A percentile compares a stretch with the other conserved stretches of the same genome.
phyloP scores from a whole-genome alignment of 805 yeast genomes.

The Candida namnaoensis region DNA sequence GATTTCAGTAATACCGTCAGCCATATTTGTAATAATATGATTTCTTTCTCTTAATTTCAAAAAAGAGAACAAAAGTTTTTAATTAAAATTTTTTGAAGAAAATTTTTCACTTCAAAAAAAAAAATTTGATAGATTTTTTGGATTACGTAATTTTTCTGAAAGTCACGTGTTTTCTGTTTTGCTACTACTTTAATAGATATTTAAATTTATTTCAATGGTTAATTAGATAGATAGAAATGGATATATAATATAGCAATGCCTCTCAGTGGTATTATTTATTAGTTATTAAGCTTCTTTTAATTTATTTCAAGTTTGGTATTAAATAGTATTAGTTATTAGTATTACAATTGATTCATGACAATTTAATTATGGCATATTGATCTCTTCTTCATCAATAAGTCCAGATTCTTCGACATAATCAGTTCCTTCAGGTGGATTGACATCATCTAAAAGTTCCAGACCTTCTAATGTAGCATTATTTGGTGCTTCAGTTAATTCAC shows the following conservation, averaged over 20 bases:
- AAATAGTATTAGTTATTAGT: no score
- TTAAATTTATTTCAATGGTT: no score
- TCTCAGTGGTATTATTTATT: no score
- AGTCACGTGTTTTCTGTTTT: no score
- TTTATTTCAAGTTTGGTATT: no score
- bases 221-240: no score
- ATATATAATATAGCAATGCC: no score
- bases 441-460: neutral
- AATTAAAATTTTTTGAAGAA: neutral
- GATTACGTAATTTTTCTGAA: no score
- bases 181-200: no score
- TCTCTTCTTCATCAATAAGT: neutral
- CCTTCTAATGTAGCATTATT: neutral
- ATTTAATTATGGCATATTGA: neutral
- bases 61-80: neutral
- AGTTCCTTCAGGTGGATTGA: neutral
- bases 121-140: no score
- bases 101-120: neutral
- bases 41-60: neutral
- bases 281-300: no score
- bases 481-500: neutral
- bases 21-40: conserved; percentile 14
- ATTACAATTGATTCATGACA: no score
- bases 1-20: conserved; percentile 69
- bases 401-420: neutral